Evolutionary conservation across 23 red algal genomes (phyloP), one percentile per base, ranked within the genome.

Genomic region (Gracilaria domingensis): DNA sequence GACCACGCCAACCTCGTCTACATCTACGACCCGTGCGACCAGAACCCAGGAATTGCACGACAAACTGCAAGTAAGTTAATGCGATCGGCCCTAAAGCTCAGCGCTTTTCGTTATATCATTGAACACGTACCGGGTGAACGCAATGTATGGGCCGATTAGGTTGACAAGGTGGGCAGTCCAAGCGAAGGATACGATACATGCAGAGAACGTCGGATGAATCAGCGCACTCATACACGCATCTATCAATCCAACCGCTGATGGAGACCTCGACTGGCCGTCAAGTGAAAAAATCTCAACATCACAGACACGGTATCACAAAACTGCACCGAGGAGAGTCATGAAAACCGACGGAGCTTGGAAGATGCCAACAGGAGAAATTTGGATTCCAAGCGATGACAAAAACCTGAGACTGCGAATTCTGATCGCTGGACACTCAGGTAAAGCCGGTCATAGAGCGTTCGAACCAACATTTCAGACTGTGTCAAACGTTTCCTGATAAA

Each of bases 191-290:
- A 58, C 42, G 11, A 11, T 45, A 11, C 42, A 45, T 4, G 11
- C 23, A 3, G 54, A 2, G 18, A 58, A 18, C 14, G 14, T 6
- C 4, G 54, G 54, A 23, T 12, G 54, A 58, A 58, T 81, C 14
- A 81, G 47, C 6, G 50, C 76, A 4, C 67, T 74, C 25, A 74
- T 74, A 23, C 2, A 4, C 6, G 21, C 40, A 7, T 39, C 76
- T 29, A 57, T 81, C 50, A 81, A 48, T 29, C 76, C 39, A 20
- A 13, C 7, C 32, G 16, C 56, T 4, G 3, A 56, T 20, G 76
- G 56, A 54, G 76, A 81, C 20, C 38, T 89, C 30, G 85, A 89
- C 47, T 79, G 50, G 85, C 85, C 85, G 23, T 47, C 42, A 45
- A n/a, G n/a, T n/a, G n/a, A n/a, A n/a, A n/a, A n/a, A n/a, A n/a